These are phyloP conservation scores for Cystobasidium ongulense DNA, from an alignment of 768 basidiomycete genomes.

Conservation along the genomic window DNA sequence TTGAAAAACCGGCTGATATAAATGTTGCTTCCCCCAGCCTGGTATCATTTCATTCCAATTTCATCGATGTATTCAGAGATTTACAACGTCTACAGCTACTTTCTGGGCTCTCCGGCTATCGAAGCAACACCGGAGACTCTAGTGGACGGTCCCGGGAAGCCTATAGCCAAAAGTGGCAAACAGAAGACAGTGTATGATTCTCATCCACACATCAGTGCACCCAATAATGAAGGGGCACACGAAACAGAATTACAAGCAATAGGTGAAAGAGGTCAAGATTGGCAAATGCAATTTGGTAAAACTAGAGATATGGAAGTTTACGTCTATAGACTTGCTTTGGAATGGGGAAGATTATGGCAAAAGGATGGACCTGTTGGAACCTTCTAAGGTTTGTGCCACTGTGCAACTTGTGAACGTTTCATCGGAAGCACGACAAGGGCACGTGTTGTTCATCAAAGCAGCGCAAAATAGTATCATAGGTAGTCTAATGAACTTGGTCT, in stretches of 20 bases:
- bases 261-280: slow-evolving; percentile 5
- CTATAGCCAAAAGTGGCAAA: not conserved
- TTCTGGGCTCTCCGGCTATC: slow-evolving; percentile 21
- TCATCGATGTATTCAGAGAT: slow-evolving; percentile 24
- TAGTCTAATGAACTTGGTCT: no score
- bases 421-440: not conserved
- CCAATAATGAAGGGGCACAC: slow-evolving; percentile 11
- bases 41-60: slow-evolving; percentile 30
- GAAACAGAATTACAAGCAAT: slow-evolving; percentile 7
- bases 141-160: not conserved
- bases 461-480: no score
- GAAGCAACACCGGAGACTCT: not conserved
- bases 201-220: slow-evolving; percentile 6
- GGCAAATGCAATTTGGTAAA: slow-evolving; percentile 31
- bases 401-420: no score
- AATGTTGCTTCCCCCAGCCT: not conserved
- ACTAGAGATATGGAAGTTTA: slow-evolving; percentile 29
- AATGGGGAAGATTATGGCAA: slow-evolving; percentile 27
- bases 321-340: slow-evolving; percentile 21
- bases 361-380: slow-evolving; percentile 3
- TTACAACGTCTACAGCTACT: slow-evolving; percentile 33
- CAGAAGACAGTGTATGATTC: not conserved
- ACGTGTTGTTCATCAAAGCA: no score
- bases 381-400: not conserved
- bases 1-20: not conserved